Base-by-base conservation (phyloP, 805 yeast species). In the Debaryomyces prosopidis region DNA sequence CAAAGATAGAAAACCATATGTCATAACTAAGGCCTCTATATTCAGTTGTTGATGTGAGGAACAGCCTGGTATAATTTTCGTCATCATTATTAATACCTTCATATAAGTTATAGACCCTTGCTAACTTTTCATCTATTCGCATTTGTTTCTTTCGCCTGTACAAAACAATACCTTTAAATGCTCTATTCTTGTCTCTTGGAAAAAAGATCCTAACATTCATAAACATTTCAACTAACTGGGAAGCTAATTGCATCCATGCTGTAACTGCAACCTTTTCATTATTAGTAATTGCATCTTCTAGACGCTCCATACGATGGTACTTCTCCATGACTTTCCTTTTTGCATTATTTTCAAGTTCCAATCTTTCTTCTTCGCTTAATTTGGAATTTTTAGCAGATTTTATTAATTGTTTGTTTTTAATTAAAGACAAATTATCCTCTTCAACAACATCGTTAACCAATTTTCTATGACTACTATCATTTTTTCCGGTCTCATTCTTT, bases 231-330 rank as follows among this genome's bases (percentile, higher is more conserved):
- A 92, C 81, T 41, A 94, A 73, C 52, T 87, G 96, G 2, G 88
- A 79, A 0, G 92, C 96, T 4, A 83, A 70, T 48, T 89, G 88
- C 52, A 88, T 76, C 98, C 98, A 94, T 1, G 88, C 79, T 6
- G 77, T 72, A 2, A 82, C 76, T 0, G 94, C 87, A n/a, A 80
- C 81, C 12, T 63, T 66, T 50, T 84, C 85, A 12, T 66, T 60
- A 17, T 50, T 49, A 26, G 51, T 52, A 5, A 66, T 59, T 9
- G 68, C 62, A 7, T 60, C 69, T 46, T 65, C 66, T 41, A 85
- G 73, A 43, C 84, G 70, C 15, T 73, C 68, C 61, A 86, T 69
- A 49, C 85, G 71, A 11, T 76, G 73, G 56, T 68, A 81, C 47
- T 77, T 82, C 43, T 80, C 82, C 15, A 76, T 57, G 0, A 84